Evolutionary conservation across 768 basidiomycete genomes (phyloP).

Genomic region (Rubroboletus satanas): DNA sequence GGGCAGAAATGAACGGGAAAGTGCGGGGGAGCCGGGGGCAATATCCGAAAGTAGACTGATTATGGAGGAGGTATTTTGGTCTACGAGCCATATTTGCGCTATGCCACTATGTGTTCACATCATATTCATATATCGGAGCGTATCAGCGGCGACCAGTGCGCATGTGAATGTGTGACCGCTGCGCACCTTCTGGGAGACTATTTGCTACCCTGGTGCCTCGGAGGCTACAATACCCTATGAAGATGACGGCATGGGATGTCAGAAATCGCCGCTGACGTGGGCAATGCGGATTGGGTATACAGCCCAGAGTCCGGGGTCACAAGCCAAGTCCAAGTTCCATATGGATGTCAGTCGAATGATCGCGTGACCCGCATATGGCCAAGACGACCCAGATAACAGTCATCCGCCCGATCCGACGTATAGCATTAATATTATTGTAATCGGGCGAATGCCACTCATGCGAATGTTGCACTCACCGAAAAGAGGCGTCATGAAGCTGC

Average conservation of each 20-base stretch:
- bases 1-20: not conserved
- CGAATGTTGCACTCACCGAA: not conserved
- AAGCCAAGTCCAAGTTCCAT: not conserved
- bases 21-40: not conserved
- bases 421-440: not conserved
- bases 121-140: not conserved
- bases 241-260: conserved; percentile 12
- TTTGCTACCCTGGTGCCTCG: conserved; percentile 6
- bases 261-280: not conserved
- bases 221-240: conserved; percentile 14
- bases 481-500: not conserved
- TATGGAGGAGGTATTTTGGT: conserved; percentile 1
- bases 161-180: not conserved
- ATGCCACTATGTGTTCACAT: conserved; percentile 1
- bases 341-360: not conserved
- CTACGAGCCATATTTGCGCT: not conserved
- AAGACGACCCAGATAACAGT: not conserved
- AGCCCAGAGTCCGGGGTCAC: conserved; percentile 16
- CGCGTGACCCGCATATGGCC: not conserved
- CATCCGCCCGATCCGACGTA: not conserved
- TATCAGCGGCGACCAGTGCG: not conserved
- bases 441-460: not conserved
- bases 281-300: not conserved
- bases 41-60: not conserved
- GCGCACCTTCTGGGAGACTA: not conserved